Conservation (phyloP, 805 yeast genomes). For the Saturnispora kantuleensis region DNA sequence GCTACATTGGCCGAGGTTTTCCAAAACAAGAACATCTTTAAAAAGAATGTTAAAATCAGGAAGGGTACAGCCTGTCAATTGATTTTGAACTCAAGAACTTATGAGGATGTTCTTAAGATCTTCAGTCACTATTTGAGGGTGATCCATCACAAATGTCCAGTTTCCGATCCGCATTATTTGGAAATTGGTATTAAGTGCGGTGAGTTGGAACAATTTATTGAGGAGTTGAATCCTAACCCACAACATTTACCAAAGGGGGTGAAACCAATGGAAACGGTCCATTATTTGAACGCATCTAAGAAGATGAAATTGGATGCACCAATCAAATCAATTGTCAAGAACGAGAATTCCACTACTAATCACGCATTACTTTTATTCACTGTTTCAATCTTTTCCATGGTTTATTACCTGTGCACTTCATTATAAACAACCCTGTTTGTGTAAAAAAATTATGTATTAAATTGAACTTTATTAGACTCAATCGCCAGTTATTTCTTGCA, state of each 20-base stretch:
- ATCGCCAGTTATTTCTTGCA: too few species aligned
- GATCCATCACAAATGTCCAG: conserved; percentile 72
- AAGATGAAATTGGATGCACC: conserved; percentile 30
- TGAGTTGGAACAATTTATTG: conserved; percentile 81
- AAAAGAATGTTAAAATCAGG: conserved; percentile 72
- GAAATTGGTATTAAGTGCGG: conserved; percentile 79
- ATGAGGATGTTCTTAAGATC: conserved; percentile 65
- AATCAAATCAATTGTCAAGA: conserved; percentile 11
- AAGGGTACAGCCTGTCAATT: conserved; percentile 77
- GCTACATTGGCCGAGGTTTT: conserved; percentile 84
- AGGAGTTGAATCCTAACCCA: conserved; percentile 53
- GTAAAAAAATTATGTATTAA: too few species aligned
- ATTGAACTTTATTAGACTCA: too few species aligned
- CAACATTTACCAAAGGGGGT: conserved; percentile 48
- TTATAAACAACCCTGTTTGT: not conserved
- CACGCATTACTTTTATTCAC: conserved; percentile 15
- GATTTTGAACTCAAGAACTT: conserved; percentile 63
- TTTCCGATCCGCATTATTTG: conserved; percentile 78
- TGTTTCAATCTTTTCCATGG: conserved; percentile 14
- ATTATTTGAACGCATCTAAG: conserved; percentile 37
- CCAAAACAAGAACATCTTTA: conserved; percentile 67
- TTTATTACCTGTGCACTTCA: conserved; percentile 10
- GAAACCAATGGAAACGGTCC: conserved; percentile 35
- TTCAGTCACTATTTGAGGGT: conserved; percentile 64
- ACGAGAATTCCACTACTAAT: conserved; percentile 15